These are phyloP conservation scores for Pythium folliculosum DNA, from an alignment of 352 stramenopile genomes.

Conservation along the genomic window DNA sequence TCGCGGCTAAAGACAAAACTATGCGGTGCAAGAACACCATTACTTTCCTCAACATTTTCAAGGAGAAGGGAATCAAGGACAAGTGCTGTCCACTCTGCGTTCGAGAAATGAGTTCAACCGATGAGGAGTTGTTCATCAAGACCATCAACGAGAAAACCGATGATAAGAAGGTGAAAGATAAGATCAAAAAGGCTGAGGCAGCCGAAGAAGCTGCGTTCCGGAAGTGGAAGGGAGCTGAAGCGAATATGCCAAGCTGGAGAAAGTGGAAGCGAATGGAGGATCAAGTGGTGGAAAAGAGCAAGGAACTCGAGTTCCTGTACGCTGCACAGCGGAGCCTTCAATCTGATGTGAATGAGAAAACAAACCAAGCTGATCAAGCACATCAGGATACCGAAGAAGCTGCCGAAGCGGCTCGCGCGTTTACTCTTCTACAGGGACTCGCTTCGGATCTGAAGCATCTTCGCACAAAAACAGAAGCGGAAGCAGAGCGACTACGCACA, in stretches of 20 bases:
- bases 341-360: conserved; percentile 55
- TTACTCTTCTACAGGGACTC: conserved; percentile 36
- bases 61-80: conserved; percentile 80
- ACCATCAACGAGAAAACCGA: conserved; percentile 78
- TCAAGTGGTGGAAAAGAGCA: conserved; percentile 47
- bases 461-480: conserved; percentile 32
- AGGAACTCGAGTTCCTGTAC: conserved; percentile 54
- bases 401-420: conserved; percentile 35
- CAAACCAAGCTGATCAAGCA: conserved; percentile 38
- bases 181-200: conserved; percentile 68
- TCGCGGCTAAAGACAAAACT: conserved; percentile 84
- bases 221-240: conserved; percentile 62
- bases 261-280: conserved; percentile 60
- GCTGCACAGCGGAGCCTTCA: conserved; percentile 43
- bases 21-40: conserved; percentile 80
- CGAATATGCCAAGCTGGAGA: conserved; percentile 64
- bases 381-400: conserved; percentile 29
- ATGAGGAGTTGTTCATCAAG: conserved; percentile 62
- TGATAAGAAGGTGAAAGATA: conserved; percentile 72
- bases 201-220: conserved; percentile 45
- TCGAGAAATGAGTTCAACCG: conserved; percentile 53
- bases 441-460: conserved; percentile 39
- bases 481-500: conserved; percentile 41
- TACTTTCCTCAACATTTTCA: conserved; percentile 83
- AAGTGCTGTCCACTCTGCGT: conserved; percentile 79